Base-by-base conservation (phyloP, 768 basidiomycete genomes). In the Boletus edulis region DNA sequence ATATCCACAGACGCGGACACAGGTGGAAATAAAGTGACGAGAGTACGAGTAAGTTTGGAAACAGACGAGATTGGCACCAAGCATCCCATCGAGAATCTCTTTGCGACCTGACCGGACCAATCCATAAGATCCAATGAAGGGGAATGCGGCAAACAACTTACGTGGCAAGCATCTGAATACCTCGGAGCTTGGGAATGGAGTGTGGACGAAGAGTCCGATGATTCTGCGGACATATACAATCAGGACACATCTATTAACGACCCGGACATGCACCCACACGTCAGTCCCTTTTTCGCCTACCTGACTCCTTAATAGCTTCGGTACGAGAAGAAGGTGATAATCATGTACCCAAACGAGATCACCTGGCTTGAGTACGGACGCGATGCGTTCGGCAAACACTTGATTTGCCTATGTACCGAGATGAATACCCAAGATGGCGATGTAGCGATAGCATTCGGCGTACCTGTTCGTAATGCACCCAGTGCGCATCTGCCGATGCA, bases 1-100 rank as follows among this genome's bases (percentile, higher is more conserved):
- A 73, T 94, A 93, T 2, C 96, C 96, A 70, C 94, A 96, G 5
- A 99, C 96, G 18, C 96, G 89, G 41, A 98, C 86, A 69, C 95
- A 98, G 2, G 93, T 92, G 17, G 91, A 94, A 29, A 84, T 85
- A 73, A 99, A 99, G 73, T 98, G 96, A 7, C 96, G 84, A 11
- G 89, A 86, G 76, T 97, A 96, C 4, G 93, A 94, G 72, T 96
- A 97, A 0, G 95, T 97, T 78, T 93, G 91, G 90, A 99, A 98
- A 72, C 92, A 95, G 46, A 98, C 85, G 34, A 97, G 81, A 73
- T 97, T 94, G 46, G 96, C 94, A 31, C 95, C 94, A 43, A 98
- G 87, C 92, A 99, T 97, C 37, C 96, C 97, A 59, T 98, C 94
- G 24, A 99, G 80, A 56, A 98, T 91, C 73, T 98, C 94, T 64